Percentiles rank a stretch among this genome's conserved stretches.
Conservation (phyloP, 139 green algal species). For the Dunaliella sp. region DNA sequence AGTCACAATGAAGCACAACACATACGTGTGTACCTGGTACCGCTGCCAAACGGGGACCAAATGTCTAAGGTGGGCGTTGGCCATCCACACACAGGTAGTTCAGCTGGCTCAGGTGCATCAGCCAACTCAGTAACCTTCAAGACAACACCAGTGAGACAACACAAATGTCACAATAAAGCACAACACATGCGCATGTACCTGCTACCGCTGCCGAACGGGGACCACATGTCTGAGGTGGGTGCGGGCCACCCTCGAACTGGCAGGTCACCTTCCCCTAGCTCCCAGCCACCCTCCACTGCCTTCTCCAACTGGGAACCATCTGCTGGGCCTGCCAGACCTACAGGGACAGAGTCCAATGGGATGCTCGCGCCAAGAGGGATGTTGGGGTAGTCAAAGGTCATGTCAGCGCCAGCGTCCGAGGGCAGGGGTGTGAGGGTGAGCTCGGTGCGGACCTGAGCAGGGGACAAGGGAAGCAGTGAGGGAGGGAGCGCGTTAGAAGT, state of each 20-base stretch:
- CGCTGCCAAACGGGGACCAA: slow-evolving; percentile 36
- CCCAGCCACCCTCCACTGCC: not conserved
- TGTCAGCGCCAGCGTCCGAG: slow-evolving; percentile 40
- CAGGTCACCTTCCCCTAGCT: slow-evolving; percentile 12
- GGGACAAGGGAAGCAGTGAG: too few relatives aligned
- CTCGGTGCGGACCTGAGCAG: slow-evolving; percentile 17
- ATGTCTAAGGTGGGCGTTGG: slow-evolving; percentile 6
- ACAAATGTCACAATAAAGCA: too few relatives aligned
- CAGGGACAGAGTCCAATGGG: not conserved
- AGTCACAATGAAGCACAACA: too few relatives aligned
- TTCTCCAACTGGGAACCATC: not conserved
- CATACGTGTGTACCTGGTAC: not conserved
- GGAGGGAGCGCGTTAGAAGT: too few relatives aligned
- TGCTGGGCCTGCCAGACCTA: not conserved
- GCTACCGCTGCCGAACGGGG: slow-evolving; percentile 29
- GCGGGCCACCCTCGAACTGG: slow-evolving; percentile 13
- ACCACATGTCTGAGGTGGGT: slow-evolving; percentile 14
- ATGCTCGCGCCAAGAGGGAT: not conserved
- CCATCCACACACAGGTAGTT: slow-evolving; percentile 16
- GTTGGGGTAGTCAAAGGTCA: slow-evolving; percentile 29
- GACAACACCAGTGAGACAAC: too few relatives aligned
- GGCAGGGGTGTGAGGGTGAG: slow-evolving; percentile 26
- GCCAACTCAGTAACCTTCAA: too few relatives aligned
- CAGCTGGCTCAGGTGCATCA: too few relatives aligned
- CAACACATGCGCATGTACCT: not conserved